A percentile compares a stretch with the other conserved stretches of the same genome.
These are phyloP conservation scores for Fusarium coffeatum DNA, from an alignment of 2,329 filamentous ascomycete genomes.

Conservation along the genomic window DNA sequence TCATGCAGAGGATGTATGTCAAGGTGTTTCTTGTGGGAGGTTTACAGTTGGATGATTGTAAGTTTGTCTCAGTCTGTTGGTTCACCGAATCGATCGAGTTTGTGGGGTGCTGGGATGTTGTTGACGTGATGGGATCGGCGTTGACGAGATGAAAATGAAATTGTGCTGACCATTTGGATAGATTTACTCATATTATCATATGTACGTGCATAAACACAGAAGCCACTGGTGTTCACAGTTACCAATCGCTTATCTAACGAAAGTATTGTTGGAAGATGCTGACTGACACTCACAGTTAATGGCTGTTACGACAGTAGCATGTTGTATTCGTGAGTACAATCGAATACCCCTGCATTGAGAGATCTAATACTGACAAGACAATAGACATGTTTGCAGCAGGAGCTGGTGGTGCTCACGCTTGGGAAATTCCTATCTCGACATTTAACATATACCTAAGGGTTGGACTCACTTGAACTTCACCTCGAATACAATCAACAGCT, in stretches of 20 bases:
- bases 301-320: conserved; percentile 32
- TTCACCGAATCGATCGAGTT: neutral
- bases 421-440: conserved; percentile 47
- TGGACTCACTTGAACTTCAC: neutral
- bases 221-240: neutral
- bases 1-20: conserved; percentile 46
- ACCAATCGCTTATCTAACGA: neutral
- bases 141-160: neutral
- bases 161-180: conserved; percentile 12
- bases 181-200: conserved; percentile 35
- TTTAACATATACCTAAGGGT: conserved; percentile 46
- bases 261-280: neutral
- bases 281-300: conserved; percentile 16
- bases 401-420: conserved; percentile 47
- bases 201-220: conserved; percentile 6
- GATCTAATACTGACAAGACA: neutral
- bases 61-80: conserved; percentile 13
- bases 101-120: neutral
- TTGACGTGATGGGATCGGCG: neutral
- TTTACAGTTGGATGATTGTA: conserved; percentile 45
- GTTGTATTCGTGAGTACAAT: conserved; percentile 33
- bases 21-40: conserved; percentile 41
- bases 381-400: conserved; percentile 47
- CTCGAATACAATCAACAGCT: rapidly evolving
- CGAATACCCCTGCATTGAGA: rapidly evolving